Evolutionary conservation across 306 rosid genomes (phyloP).

Genomic region (Albizia julibrissin): DNA sequence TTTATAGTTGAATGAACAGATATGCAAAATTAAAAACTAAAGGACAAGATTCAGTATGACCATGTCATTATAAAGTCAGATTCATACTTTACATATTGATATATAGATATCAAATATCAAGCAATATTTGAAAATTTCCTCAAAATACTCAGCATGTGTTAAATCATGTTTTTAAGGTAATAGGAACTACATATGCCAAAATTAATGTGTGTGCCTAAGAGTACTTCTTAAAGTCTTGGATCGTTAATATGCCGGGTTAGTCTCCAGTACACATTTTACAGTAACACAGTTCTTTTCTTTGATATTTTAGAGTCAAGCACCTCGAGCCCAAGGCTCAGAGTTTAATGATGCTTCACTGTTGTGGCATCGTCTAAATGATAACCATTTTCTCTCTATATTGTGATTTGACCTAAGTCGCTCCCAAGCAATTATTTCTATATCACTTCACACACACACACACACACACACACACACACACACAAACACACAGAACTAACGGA

Average conservation of each 20-base stretch:
- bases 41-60: neutral
- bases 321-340: neutral
- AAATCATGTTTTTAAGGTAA: neutral
- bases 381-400: neutral
- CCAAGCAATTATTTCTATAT: neutral
- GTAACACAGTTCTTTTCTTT: neutral
- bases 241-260: neutral
- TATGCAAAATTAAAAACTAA: neutral
- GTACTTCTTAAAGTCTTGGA: neutral
- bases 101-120: neutral
- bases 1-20: too few relatives aligned
- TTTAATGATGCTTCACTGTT: neutral
- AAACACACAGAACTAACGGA: neutral
- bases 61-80: neutral
- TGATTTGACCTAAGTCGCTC: neutral
- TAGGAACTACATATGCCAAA: neutral
- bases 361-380: neutral
- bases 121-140: neutral
- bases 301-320: too few relatives aligned
- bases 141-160: neutral
- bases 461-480: too few relatives aligned
- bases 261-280: neutral
- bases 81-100: neutral
- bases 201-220: neutral
- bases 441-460: neutral